Conservation (phyloP, 352 stramenopile species). For the Aphanomyces invadans region DNA sequence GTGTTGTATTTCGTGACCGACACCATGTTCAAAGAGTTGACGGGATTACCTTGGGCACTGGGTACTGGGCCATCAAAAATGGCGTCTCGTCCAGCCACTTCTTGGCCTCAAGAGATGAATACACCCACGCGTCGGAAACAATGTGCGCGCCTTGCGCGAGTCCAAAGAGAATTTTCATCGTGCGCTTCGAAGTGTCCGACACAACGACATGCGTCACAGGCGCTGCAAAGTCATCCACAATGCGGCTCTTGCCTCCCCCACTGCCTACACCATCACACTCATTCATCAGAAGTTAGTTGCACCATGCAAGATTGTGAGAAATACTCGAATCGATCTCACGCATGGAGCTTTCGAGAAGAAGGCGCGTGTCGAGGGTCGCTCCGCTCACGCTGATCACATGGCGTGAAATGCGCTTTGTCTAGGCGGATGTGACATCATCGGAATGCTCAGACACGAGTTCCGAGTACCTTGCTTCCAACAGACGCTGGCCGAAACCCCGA, state of each 20-base stretch:
- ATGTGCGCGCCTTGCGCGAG: constrained; percentile 76
- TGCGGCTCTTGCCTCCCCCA: constrained; percentile 50
- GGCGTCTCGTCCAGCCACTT: constrained; percentile 60
- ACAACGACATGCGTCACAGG: constrained; percentile 73
- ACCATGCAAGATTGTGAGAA: too few species aligned
- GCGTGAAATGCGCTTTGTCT: constrained; percentile 22
- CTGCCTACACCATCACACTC: constrained; percentile 31
- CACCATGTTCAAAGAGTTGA: neutral
- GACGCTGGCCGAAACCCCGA: too few species aligned
- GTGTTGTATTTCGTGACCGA: too few species aligned
- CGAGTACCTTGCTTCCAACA: too few species aligned
- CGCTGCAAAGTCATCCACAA: constrained; percentile 72
- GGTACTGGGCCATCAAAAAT: constrained; percentile 40
- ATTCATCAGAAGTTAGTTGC: too few species aligned
- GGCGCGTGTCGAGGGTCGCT: constrained; percentile 45
- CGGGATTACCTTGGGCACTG: neutral
- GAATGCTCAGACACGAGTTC: neutral
- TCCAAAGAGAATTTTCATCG: constrained; percentile 79
- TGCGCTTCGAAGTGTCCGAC: constrained; percentile 53
- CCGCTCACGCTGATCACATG: constrained; percentile 71
- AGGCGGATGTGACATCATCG: neutral
- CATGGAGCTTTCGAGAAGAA: constrained; percentile 64
- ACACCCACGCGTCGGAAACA: constrained; percentile 70
- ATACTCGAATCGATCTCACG: constrained; percentile 65
- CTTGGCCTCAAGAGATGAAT: constrained; percentile 63